These are phyloP conservation scores for Claviceps maximensis DNA, from an alignment of 2,329 filamentous ascomycete genomes.

Conservation along the genomic window DNA sequence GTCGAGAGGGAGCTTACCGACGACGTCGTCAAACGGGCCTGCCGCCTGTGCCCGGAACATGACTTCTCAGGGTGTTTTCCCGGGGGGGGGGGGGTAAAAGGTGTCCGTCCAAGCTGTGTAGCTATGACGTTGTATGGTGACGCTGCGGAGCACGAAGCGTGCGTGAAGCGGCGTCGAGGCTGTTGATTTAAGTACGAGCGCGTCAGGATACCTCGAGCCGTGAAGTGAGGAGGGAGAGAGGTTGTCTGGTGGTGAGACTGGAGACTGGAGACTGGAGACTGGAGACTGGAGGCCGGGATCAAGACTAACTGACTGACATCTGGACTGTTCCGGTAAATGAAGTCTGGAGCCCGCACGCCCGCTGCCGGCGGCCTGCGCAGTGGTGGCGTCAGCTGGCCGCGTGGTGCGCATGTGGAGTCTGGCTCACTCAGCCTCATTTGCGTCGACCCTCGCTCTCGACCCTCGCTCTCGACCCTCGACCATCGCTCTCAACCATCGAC, in stretches of 20 bases:
- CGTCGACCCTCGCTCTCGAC: too few relatives aligned
- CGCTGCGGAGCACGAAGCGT: not conserved
- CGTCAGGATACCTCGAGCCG: not conserved
- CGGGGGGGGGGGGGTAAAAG: not conserved
- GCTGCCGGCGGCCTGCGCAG: too few relatives aligned
- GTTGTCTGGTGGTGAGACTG: not conserved
- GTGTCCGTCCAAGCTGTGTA: not conserved
- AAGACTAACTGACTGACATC: too few relatives aligned
- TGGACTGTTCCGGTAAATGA: too few relatives aligned
- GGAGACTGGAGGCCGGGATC: too few relatives aligned
- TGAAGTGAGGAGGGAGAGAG: not conserved
- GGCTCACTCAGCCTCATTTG: too few relatives aligned
- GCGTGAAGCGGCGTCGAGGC: not conserved
- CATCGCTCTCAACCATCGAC: too few relatives aligned
- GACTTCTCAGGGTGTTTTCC: conserved; percentile 13
- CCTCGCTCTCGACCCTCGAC: too few relatives aligned
- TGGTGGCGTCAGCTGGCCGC: not conserved
- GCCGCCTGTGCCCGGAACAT: conserved; percentile 47
- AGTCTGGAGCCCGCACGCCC: too few relatives aligned
- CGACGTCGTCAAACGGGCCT: conserved; percentile 45
- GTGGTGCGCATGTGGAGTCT: not conserved
- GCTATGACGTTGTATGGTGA: conserved; percentile 9
- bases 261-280: too few relatives aligned
- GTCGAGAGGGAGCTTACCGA: conserved; percentile 33
- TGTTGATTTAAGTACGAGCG: not conserved